Conservation (phyloP, 176 grass and related monocot species). For the Panicum miliaceum region DNA sequence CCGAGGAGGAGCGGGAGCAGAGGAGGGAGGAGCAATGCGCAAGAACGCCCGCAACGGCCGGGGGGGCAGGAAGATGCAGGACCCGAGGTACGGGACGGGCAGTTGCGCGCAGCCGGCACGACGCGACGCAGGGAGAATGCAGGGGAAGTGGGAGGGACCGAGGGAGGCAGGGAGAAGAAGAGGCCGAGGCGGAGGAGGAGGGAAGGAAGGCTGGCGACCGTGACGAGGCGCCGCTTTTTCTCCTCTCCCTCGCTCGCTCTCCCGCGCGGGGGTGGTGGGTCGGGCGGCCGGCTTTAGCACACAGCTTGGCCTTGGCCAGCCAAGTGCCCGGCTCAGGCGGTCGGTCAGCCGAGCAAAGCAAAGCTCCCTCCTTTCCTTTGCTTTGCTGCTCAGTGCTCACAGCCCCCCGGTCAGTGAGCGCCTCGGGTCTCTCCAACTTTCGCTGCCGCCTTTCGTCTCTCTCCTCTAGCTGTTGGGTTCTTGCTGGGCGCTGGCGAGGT, state of each 20-base stretch:
- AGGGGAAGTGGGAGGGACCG: background rate
- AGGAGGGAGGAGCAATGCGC: background rate
- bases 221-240: slow-evolving; percentile 5
- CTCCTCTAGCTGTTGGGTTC: background rate
- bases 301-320: background rate
- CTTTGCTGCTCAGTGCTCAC: background rate
- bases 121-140: background rate
- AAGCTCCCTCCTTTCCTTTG: background rate
- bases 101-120: background rate
- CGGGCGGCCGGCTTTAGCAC: background rate
- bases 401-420: no score
- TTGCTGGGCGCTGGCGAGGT: background rate
- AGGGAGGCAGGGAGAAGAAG: background rate
- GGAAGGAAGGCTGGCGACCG: background rate
- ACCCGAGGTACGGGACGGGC: background rate
- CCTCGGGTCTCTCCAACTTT: slow-evolving; percentile 15
- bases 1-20: background rate
- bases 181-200: background rate
- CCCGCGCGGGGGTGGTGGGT: background rate
- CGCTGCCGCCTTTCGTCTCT: background rate
- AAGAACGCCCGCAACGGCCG: background rate
- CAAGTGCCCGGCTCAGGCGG: slow-evolving; percentile 1
- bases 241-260: background rate
- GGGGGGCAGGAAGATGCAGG: background rate
- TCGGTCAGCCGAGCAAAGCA: background rate